These are phyloP conservation scores for Kurtzmaniella fragi DNA, from an alignment of 805 yeast species.

Conservation along the genomic window DNA sequence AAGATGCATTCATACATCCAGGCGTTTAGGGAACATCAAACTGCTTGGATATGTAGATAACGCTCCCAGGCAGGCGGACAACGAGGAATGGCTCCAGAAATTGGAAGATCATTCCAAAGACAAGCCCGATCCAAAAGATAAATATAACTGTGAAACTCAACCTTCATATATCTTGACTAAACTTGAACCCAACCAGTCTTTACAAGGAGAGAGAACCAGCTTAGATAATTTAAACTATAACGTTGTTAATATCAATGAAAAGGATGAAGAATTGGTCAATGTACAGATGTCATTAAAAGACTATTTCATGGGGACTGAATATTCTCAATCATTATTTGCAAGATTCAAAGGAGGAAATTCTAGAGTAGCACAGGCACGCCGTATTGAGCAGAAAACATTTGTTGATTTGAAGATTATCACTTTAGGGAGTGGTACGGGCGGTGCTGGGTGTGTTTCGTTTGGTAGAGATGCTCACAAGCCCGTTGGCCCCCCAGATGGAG, in stretches of 20 bases:
- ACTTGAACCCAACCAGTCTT: slow-evolving; percentile 6
- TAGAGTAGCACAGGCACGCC: slow-evolving; percentile 23
- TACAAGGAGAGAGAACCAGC: neutral
- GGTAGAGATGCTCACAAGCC: slow-evolving; percentile 80
- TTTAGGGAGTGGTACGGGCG: slow-evolving; percentile 78
- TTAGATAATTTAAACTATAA: neutral
- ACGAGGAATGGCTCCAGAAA: slow-evolving; percentile 37
- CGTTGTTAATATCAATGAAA: neutral
- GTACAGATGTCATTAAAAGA: slow-evolving; percentile 24
- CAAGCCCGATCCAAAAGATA: neutral
- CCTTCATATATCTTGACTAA: neutral
- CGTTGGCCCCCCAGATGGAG: slow-evolving; percentile 97
- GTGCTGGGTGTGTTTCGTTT: slow-evolving; percentile 83
- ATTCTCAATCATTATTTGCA: slow-evolving; percentile 23
- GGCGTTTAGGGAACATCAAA: too few species aligned
- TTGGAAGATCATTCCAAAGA: slow-evolving; percentile 5
- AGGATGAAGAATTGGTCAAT: neutral
- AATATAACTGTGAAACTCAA: neutral
- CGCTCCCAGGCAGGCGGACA: slow-evolving; percentile 37
- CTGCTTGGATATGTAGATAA: neutral
- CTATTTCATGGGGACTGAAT: slow-evolving; percentile 34
- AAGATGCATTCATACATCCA: too few species aligned
- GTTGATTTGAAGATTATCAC: slow-evolving; percentile 65
- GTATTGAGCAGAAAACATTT: slow-evolving; percentile 34
- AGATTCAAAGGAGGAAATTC: slow-evolving; percentile 24